Conservation (phyloP, 1,139 yeast genomes). For the Diutina ranongensis region DNA sequence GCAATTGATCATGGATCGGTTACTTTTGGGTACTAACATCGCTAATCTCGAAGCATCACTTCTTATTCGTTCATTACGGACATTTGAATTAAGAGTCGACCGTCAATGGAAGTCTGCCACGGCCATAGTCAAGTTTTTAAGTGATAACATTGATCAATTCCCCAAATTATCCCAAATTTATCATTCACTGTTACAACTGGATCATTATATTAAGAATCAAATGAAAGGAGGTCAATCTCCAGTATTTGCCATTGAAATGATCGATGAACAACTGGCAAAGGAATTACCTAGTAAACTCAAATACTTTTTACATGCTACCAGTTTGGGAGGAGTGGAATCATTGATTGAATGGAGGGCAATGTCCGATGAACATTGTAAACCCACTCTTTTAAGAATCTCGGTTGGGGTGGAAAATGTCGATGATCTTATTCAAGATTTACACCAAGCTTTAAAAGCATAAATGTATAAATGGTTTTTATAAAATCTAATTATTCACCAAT, state of each 20-base stretch:
- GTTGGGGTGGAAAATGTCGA: slow-evolving; percentile 68
- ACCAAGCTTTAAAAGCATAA: slow-evolving; percentile 14
- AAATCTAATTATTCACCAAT: neutral
- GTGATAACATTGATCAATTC: slow-evolving; percentile 33
- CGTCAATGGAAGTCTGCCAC: slow-evolving; percentile 57
- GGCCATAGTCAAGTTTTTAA: slow-evolving; percentile 48
- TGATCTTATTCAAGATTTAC: slow-evolving; percentile 60
- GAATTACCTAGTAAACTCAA: slow-evolving; percentile 54
- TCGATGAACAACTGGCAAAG: slow-evolving; percentile 44
- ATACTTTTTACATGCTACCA: slow-evolving; percentile 80
- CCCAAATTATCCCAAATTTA: slow-evolving; percentile 40
- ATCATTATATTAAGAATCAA: slow-evolving; percentile 51
- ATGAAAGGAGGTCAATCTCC: slow-evolving; percentile 61
- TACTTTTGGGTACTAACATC: slow-evolving; percentile 63
- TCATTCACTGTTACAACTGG: slow-evolving; percentile 71
- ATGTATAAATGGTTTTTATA: too few species aligned
- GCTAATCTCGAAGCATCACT: slow-evolving; percentile 69
- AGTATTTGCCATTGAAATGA: slow-evolving; percentile 56
- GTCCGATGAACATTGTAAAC: slow-evolving; percentile 47
- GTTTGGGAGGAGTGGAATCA: slow-evolving; percentile 90
- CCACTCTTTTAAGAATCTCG: slow-evolving; percentile 56
- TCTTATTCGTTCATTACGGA: slow-evolving; percentile 66
- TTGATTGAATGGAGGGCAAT: slow-evolving; percentile 84
- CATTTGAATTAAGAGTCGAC: slow-evolving; percentile 58
- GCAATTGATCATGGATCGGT: slow-evolving; percentile 47